These are phyloP conservation scores for Jaapia argillacea DNA, from an alignment of 768 basidiomycete genomes.

Conservation along the genomic window DNA sequence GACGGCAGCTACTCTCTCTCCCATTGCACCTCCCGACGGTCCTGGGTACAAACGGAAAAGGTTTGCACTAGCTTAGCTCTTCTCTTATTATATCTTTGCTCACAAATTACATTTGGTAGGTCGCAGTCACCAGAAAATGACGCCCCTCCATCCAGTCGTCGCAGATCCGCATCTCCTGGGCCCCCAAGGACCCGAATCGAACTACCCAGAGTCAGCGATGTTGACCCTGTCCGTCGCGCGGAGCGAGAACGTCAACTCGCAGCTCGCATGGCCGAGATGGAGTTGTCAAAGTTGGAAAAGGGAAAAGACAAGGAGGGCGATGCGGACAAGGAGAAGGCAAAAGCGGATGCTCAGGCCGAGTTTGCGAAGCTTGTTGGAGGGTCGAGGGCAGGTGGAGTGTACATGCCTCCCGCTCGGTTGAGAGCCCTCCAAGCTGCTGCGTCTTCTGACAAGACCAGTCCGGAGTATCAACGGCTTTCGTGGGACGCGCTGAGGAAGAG, in stretches of 20 bases:
- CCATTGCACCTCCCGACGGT: slow-evolving; percentile 21
- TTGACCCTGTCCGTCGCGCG: slow-evolving; percentile 64
- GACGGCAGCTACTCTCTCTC: slow-evolving; percentile 23
- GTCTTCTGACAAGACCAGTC: slow-evolving; percentile 65
- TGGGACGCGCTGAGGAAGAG: slow-evolving; percentile 98
- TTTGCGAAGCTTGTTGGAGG: slow-evolving; percentile 75
- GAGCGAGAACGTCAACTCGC: slow-evolving; percentile 78
- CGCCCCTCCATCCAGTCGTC: slow-evolving; percentile 30
- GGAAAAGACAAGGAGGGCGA: slow-evolving; percentile 30
- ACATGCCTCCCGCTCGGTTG: slow-evolving; percentile 90
- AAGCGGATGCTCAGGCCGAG: slow-evolving; percentile 71
- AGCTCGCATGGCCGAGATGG: slow-evolving; percentile 55
- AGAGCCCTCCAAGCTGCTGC: slow-evolving; percentile 86
- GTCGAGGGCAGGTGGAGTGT: slow-evolving; percentile 84
- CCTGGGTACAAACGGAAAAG: slow-evolving; percentile 37
- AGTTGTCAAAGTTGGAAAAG: slow-evolving; percentile 53
- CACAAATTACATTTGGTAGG: slow-evolving; percentile 14
- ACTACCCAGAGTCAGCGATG: slow-evolving; percentile 50
- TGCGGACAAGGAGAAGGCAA: slow-evolving; percentile 21
- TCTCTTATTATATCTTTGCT: neutral
- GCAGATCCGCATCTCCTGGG: slow-evolving; percentile 30
- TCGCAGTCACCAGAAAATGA: slow-evolving; percentile 21
- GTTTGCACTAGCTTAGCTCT: slow-evolving; percentile 11
- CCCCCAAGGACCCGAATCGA: slow-evolving; percentile 20
- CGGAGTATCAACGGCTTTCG: slow-evolving; percentile 89